phyloP scores from a whole-genome alignment of 441 rosid genomes.

The Theobroma grandiflorum region DNA sequence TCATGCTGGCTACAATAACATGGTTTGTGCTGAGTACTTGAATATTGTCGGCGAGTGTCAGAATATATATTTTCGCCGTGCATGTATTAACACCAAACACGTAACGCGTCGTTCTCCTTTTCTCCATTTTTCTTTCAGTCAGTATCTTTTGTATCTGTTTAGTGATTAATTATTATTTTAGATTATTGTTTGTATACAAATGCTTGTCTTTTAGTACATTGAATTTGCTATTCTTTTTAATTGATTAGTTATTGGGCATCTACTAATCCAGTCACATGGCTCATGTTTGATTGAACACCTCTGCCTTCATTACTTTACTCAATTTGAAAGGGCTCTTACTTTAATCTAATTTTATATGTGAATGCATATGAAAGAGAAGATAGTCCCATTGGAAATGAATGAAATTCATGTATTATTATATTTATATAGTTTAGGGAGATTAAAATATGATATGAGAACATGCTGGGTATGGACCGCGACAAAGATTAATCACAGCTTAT shows the following conservation, averaged over 20 bases:
- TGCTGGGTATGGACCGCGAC: constrained; percentile 43
- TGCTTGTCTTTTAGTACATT: constrained; percentile 30
- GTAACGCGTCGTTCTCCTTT: constrained; percentile 37
- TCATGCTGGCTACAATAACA: constrained; percentile 29
- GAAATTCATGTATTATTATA: neutral
- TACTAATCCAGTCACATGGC: constrained; percentile 47
- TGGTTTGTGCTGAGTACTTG: constrained; percentile 22
- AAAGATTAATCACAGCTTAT: constrained; percentile 38
- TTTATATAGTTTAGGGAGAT: neutral
- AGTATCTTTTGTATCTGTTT: neutral
- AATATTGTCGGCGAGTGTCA: constrained; percentile 20
- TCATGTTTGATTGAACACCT: constrained; percentile 37
- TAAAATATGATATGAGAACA: constrained; percentile 33
- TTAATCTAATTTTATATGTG: neutral
- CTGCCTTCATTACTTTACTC: constrained; percentile 18
- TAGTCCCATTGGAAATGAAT: neutral
- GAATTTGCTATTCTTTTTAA: constrained; percentile 30
- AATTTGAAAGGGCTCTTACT: neutral
- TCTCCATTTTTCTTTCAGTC: neutral
- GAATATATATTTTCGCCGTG: neutral
- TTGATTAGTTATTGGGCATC: constrained; percentile 34
- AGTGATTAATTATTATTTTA: constrained; percentile 11
- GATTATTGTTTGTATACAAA: neutral
- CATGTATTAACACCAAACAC: constrained; percentile 40
- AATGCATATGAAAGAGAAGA: neutral